A percentile compares a stretch with the other conserved stretches of the same genome.
Conservation (phyloP, 2,329 filamentous ascomycete genomes). For the Emydomyces testavorans region DNA sequence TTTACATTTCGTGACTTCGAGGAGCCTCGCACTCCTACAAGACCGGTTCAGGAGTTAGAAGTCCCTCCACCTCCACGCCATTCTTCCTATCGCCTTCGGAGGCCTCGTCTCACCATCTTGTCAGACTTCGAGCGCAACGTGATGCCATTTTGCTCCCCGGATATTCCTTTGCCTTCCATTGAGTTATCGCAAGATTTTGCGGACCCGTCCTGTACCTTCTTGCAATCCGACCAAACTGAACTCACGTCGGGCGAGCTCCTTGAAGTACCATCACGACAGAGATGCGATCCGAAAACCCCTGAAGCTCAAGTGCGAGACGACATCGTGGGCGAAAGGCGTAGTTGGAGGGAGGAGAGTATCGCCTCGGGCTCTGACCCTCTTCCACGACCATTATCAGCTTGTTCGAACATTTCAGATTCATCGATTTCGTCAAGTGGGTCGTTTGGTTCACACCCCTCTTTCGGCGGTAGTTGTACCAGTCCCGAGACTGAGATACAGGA, state of each 20-base stretch:
- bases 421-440: conserved; percentile 51
- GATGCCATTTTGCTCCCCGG: conserved; percentile 27
- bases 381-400: conserved; percentile 46
- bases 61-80: conserved; percentile 37
- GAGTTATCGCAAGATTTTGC: conserved; percentile 24
- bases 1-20: conserved; percentile 33
- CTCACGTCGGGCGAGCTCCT: conserved; percentile 27
- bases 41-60: conserved; percentile 28
- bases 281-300: conserved; percentile 34
- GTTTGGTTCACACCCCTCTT: conserved; percentile 44
- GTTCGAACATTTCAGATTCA: conserved; percentile 50
- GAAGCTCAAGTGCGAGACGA: conserved; percentile 35
- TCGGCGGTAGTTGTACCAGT: conserved; percentile 50
- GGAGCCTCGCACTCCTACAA: conserved; percentile 35
- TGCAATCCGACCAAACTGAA: conserved; percentile 16
- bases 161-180: conserved; percentile 36
- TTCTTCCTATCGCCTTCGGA: conserved; percentile 33
- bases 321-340: conserved; percentile 24
- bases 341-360: conserved; percentile 27
- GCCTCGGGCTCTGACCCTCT: conserved; percentile 35
- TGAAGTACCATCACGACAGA: conserved; percentile 30
- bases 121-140: conserved; percentile 23
- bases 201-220: conserved; percentile 11
- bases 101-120: conserved; percentile 32
- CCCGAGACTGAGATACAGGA: conserved; percentile 49